Base-by-base conservation (phyloP, 306 rosid species). In the Begonia loranthoides region DNA sequence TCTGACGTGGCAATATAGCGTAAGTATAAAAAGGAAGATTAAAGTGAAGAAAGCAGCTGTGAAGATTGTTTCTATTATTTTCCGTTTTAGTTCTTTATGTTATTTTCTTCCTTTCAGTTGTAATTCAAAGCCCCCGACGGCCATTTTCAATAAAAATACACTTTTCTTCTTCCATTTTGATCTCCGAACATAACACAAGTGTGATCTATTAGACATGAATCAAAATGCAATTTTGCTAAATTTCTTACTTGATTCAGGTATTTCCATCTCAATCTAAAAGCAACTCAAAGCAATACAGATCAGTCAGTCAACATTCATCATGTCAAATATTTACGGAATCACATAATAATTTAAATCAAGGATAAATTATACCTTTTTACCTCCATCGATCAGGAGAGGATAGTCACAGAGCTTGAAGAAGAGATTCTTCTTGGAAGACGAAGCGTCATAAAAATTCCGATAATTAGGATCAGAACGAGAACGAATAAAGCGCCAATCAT, bases 331-430 rank as follows among this genome's bases (percentile, higher is more conserved):
- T 9, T 13, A 9, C 45, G 11, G 45, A 41, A 41, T 9, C 11
- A 41, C 45, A 41, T 13, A 9, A 13, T 41, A 41, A 2, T 2
- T 22, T 22, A 2, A 41, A 41, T 10, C 12, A 43, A 5, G 46
- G 7, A 43, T 43, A 48, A 17, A 58, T 9, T 9, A 15, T 15
- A 60, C 65, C 65, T 41, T 60, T 11, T 51, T 41, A 13, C 16
- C 50, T n/a, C 44, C 51, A 34, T 60, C 65, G 44, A 51, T 51
- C 22, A 52, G 50, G 49, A 61, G 43, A 9, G 66, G 58, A 14
- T 8, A 6, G 46, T 43, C 15, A 40, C 51, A 52, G 41, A 61
- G 58, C 10, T 24, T 22, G 45, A 51, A 33, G 33, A 40, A 61
- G 45, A 61, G 46, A 2, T 61, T 22, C 51, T 61, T 61, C 52